Evolutionary conservation across 2,329 filamentous ascomycete species (phyloP).

Genomic region (Penicillium sp.): DNA sequence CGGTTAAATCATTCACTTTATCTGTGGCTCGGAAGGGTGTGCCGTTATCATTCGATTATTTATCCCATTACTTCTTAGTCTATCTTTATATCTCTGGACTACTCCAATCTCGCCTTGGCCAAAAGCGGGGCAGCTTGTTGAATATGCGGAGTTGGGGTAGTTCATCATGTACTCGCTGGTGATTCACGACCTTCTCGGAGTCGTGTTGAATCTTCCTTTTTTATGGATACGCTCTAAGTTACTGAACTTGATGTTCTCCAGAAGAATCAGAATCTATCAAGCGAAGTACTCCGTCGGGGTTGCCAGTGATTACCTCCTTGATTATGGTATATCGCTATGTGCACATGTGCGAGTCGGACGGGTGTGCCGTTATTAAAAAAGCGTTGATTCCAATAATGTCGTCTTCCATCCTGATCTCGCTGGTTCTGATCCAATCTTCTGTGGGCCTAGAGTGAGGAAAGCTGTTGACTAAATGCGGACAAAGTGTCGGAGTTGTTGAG

Average conservation of each 20-base stretch:
- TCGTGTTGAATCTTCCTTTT: no score
- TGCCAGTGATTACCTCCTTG: no score
- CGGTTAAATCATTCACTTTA: not conserved
- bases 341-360: no score
- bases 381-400: no score
- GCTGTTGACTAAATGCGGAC: not conserved
- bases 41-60: constrained; percentile 8
- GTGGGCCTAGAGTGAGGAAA: constrained; percentile 12
- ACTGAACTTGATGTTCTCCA: no score
- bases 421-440: not conserved
- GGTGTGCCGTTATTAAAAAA: no score
- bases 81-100: not conserved
- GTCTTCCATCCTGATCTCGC: not conserved
- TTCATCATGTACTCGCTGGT: not conserved
- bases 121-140: constrained; percentile 12
- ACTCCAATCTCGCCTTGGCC: not conserved
- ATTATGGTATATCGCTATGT: no score
- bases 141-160: not conserved
- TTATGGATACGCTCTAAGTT: no score
- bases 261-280: no score
- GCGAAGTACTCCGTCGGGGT: no score
- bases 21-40: constrained; percentile 8
- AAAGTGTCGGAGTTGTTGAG: not conserved
- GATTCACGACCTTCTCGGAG: no score
- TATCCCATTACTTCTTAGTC: not conserved